phyloP scores from a whole-genome alignment of 805 yeast species.

The Candida yuanshanica region DNA sequence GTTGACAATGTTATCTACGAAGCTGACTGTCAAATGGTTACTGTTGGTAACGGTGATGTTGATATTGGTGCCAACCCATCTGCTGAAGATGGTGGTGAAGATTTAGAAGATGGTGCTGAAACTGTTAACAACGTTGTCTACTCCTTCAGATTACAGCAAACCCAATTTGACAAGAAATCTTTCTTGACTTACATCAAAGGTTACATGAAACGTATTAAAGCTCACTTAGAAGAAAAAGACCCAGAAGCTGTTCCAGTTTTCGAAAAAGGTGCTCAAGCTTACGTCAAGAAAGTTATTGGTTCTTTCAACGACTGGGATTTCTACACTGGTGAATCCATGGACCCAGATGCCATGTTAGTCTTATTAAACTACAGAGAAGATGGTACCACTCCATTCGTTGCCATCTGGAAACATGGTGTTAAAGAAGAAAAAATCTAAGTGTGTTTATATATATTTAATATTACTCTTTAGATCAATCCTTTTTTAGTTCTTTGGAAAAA shows the following conservation, averaged over 20 bases:
- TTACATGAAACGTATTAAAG: conserved; percentile 96
- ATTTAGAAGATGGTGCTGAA: conserved; percentile 76
- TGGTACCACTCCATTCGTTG: conserved; percentile 95
- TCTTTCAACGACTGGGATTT: conserved; percentile 99
- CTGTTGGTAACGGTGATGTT: conserved; percentile 84
- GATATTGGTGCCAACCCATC: conserved; percentile 99
- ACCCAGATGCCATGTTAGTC: conserved; percentile 98
- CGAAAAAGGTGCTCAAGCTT: conserved; percentile 96
- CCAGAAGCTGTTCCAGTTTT: conserved; percentile 85
- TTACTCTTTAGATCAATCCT: too few relatives aligned
- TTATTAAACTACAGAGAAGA: conserved; percentile 99
- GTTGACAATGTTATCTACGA: conserved; percentile 93
- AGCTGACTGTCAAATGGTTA: conserved; percentile 93
- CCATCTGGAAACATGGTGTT: conserved; percentile 99
- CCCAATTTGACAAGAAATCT: conserved; percentile 96
- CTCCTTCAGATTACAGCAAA: conserved; percentile 97
- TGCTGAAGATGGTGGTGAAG: conserved; percentile 88
- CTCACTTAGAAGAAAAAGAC: conserved; percentile 77
- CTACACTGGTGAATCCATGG: conserved; percentile 99
- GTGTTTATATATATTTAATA: too few relatives aligned
- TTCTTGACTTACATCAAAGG: conserved; percentile 96
- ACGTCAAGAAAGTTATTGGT: conserved; percentile 92
- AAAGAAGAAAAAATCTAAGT: conserved; percentile 81
- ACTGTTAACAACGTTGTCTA: conserved; percentile 97
- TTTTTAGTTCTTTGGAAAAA: too few relatives aligned